phyloP scores from a whole-genome alignment of 129 eudicot species.

The Lonicera japonica region DNA sequence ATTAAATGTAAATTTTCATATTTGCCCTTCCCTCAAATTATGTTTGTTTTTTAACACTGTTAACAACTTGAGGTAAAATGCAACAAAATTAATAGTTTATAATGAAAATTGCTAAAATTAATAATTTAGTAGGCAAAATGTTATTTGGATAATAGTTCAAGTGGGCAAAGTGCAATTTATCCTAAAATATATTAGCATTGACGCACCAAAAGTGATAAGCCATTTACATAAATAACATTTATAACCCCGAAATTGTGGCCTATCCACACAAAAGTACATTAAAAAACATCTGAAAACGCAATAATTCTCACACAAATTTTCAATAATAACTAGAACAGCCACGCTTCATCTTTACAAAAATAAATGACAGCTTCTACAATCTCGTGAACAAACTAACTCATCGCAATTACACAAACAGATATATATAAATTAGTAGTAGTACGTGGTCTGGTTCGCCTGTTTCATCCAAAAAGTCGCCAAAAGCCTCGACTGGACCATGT shows the following conservation, averaged over 20 bases:
- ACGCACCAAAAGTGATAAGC: neutral
- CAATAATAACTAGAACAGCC: constrained; percentile 7
- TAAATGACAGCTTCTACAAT: neutral
- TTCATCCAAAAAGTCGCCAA: neutral
- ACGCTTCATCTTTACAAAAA: constrained; percentile 19
- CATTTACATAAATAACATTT: neutral
- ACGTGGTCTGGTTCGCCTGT: neutral
- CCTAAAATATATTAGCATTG: too few species aligned
- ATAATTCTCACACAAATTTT: neutral
- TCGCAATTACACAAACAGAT: neutral
- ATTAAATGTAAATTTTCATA: too few species aligned
- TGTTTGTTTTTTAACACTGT: too few species aligned
- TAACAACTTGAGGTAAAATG: too few species aligned
- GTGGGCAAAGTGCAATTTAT: too few species aligned
- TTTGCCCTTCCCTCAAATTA: too few species aligned
- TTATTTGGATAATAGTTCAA: too few species aligned
- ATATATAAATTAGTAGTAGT: neutral
- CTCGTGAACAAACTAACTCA: neutral
- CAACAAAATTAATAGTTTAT: too few species aligned
- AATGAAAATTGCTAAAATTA: too few species aligned
- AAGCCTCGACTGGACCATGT: neutral
- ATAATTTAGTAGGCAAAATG: too few species aligned
- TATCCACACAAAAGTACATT: neutral
- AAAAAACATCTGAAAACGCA: neutral
- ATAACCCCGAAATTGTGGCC: neutral